Evolutionary conservation across 768 basidiomycete species (phyloP).

Genomic region (Strobilomyces echinocephalus): DNA sequence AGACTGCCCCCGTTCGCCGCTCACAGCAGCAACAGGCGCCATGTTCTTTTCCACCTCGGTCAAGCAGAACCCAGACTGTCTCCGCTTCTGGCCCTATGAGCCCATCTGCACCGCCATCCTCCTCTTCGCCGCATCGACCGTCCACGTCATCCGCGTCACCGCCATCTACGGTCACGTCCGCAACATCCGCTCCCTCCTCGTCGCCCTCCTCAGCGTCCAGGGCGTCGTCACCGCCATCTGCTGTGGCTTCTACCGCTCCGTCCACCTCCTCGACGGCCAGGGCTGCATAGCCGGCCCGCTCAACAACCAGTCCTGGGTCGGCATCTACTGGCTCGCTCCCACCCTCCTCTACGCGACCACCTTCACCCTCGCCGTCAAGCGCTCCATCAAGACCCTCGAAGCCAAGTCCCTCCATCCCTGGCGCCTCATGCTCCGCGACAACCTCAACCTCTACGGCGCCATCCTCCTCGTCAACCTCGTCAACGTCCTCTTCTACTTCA

Average conservation of each 20-base stretch:
- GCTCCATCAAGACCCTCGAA: slow-evolving; percentile 23
- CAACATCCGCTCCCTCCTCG: slow-evolving; percentile 50
- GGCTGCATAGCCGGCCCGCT: slow-evolving; percentile 85
- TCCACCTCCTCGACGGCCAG: slow-evolving; percentile 67
- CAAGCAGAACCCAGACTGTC: slow-evolving; percentile 49
- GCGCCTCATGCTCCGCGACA: slow-evolving; percentile 89
- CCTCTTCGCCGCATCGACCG: slow-evolving; percentile 61
- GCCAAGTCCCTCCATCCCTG: slow-evolving; percentile 57
- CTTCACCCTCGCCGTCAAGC: slow-evolving; percentile 21
- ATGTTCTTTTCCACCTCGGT: slow-evolving; percentile 81
- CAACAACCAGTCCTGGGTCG: slow-evolving; percentile 63
- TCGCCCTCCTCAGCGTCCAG: slow-evolving; percentile 59
- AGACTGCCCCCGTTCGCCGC: background rate
- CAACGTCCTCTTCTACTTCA: slow-evolving; percentile 87
- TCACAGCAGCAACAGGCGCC: slow-evolving; percentile 45
- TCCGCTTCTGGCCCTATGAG: slow-evolving; percentile 76
- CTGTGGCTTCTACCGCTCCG: slow-evolving; percentile 79
- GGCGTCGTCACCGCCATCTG: slow-evolving; percentile 66
- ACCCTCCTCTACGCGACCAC: slow-evolving; percentile 54
- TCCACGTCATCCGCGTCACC: slow-evolving; percentile 74
- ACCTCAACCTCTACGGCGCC: slow-evolving; percentile 80
- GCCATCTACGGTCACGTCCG: slow-evolving; percentile 68
- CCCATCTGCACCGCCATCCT: slow-evolving; percentile 82
- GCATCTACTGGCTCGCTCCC: slow-evolving; percentile 78
- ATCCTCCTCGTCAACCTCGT: slow-evolving; percentile 76